phyloP scores from a whole-genome alignment of 805 yeast genomes.

The Torulaspora franciscae region DNA sequence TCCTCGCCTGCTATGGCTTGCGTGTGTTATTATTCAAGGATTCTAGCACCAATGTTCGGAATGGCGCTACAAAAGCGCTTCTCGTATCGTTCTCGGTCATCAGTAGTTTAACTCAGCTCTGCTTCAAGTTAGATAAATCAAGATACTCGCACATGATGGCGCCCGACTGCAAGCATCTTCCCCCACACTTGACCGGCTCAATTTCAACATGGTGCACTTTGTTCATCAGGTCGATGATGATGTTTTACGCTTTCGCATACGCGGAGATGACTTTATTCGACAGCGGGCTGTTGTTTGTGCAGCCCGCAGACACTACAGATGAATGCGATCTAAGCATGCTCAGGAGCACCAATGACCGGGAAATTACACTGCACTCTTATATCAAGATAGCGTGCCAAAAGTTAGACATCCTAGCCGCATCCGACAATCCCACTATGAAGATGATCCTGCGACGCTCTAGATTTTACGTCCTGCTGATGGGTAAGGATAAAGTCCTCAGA shows the following conservation, averaged over 20 bases:
- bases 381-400: constrained; percentile 14
- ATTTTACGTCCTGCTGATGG: constrained; percentile 7
- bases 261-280: constrained; percentile 16
- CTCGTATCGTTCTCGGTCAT: constrained; percentile 19
- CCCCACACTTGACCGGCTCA: constrained; percentile 23
- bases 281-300: constrained; percentile 9
- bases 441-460: constrained; percentile 12
- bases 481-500: constrained; percentile 18
- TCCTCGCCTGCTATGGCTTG: constrained; percentile 9
- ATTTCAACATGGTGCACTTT: constrained; percentile 7
- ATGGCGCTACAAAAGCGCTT: constrained; percentile 8
- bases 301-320: not conserved
- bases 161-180: constrained; percentile 3
- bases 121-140: constrained; percentile 21
- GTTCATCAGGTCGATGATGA: constrained; percentile 11
- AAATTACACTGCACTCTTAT: constrained; percentile 10
- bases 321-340: constrained; percentile 16
- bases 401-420: constrained; percentile 10
- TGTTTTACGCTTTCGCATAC: constrained; percentile 15
- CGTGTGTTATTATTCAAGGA: constrained; percentile 5
- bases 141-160: constrained; percentile 18
- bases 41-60: constrained; percentile 11
- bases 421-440: constrained; percentile 7
- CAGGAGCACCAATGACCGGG: constrained; percentile 8
- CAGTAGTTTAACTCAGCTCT: constrained; percentile 11